Evolutionary conservation across 2,329 filamentous ascomycete genomes (phyloP).

Genomic region (Neoascochyta sp.): DNA sequence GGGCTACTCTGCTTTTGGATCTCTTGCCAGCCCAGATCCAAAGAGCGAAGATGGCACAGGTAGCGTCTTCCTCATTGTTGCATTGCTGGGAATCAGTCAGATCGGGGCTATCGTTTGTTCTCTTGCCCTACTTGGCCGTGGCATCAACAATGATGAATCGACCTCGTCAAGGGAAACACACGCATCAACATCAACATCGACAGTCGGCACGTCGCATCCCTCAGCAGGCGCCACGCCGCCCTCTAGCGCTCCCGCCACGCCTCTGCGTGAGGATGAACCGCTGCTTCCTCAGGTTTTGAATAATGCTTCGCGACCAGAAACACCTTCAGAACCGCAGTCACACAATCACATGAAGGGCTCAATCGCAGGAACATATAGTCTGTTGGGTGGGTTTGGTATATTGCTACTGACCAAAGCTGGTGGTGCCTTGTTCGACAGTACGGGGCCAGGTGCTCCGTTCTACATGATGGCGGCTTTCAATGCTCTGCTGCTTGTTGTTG

Average conservation of each 20-base stretch:
- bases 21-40: slow-evolving; percentile 73
- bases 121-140: slow-evolving; percentile 78
- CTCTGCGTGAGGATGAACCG: slow-evolving; percentile 28
- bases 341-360: slow-evolving; percentile 75
- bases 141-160: slow-evolving; percentile 58
- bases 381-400: slow-evolving; percentile 86
- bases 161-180: slow-evolving; percentile 5
- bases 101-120: slow-evolving; percentile 96
- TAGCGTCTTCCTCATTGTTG: slow-evolving; percentile 70
- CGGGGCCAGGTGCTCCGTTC: slow-evolving; percentile 75
- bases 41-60: slow-evolving; percentile 65
- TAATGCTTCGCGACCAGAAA: slow-evolving; percentile 11
- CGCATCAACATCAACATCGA: slow-evolving; percentile 4
- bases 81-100: slow-evolving; percentile 83
- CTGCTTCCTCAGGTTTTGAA: slow-evolving; percentile 17
- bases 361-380: slow-evolving; percentile 89
- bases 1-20: slow-evolving; percentile 74
- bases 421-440: slow-evolving; percentile 76
- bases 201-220: slow-evolving; percentile 21
- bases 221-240: slow-evolving; percentile 35
- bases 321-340: slow-evolving; percentile 19
- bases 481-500: slow-evolving; percentile 59
- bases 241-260: slow-evolving; percentile 26
- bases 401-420: slow-evolving; percentile 87
- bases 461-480: slow-evolving; percentile 94